Conservation (phyloP, 805 yeast species). For the Lipomyces anomalus region DNA sequence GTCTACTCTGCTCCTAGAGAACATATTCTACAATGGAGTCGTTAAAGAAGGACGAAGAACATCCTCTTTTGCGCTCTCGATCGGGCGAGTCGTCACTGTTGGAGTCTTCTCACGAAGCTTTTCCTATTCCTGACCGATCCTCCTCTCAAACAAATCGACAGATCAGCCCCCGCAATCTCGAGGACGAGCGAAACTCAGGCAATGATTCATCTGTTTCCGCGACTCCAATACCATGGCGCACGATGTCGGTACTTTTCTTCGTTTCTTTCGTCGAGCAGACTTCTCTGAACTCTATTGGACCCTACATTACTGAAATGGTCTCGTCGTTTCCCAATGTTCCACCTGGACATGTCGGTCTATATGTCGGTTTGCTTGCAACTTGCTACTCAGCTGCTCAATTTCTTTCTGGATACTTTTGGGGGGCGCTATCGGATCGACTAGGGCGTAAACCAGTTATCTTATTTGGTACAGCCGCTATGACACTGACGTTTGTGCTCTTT, state of each 20-base stretch:
- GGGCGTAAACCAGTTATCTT: constrained; percentile 54
- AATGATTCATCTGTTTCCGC: no score
- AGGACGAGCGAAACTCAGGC: no score
- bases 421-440: constrained; percentile 46
- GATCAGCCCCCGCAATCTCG: no score
- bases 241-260: background rate
- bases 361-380: constrained; percentile 58
- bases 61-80: no score
- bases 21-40: no score
- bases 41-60: no score
- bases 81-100: no score
- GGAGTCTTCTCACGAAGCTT: no score
- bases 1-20: no score
- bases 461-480: constrained; percentile 49
- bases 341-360: constrained; percentile 42
- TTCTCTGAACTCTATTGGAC: background rate
- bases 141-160: no score
- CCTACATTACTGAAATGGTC: constrained; percentile 39
- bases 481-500: constrained; percentile 43
- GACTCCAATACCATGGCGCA: background rate
- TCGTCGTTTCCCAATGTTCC: constrained; percentile 38
- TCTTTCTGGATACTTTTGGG: constrained; percentile 56
- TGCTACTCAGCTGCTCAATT: constrained; percentile 59
- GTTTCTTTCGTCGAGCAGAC: background rate
- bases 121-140: no score